These are phyloP conservation scores for Ensete glaucum DNA, from an alignment of 176 grass and related monocot species.

Conservation along the genomic window DNA sequence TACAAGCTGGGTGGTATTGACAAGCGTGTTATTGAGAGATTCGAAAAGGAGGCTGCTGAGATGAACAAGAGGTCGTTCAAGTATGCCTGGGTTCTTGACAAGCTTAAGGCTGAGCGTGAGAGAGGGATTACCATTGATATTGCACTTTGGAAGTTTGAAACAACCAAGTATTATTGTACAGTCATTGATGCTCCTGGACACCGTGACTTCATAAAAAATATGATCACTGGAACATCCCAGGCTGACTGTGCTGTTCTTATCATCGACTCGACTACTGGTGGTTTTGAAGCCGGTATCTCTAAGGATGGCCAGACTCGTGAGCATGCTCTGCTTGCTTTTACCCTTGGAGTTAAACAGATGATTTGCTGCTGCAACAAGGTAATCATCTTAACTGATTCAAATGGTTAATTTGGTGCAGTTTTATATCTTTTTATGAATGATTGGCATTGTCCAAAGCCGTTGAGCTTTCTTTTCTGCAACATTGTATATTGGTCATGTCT, in stretches of 20 bases:
- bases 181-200: constrained; percentile 81
- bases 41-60: constrained; percentile 62
- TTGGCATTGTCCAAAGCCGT: not conserved
- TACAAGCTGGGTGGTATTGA: constrained; percentile 89
- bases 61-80: constrained; percentile 89
- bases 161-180: constrained; percentile 69
- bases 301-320: constrained; percentile 79
- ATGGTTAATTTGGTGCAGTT: not conserved
- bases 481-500: not conserved
- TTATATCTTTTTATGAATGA: too few relatives aligned
- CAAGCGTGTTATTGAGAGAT: constrained; percentile 84
- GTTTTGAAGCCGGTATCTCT: constrained; percentile 85
- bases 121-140: constrained; percentile 74
- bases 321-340: constrained; percentile 76
- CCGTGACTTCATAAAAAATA: constrained; percentile 86
- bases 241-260: constrained; percentile 76
- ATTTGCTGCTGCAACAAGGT: constrained; percentile 96
- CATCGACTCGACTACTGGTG: constrained; percentile 80
- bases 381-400: not conserved
- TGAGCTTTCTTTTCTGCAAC: not conserved
- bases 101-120: constrained; percentile 81
- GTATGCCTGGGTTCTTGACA: constrained; percentile 84
- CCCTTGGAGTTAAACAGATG: constrained; percentile 78
- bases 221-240: constrained; percentile 80
- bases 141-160: constrained; percentile 72